Base-by-base conservation (phyloP, 331 rosid species). In the Quercus tomentella region DNA sequence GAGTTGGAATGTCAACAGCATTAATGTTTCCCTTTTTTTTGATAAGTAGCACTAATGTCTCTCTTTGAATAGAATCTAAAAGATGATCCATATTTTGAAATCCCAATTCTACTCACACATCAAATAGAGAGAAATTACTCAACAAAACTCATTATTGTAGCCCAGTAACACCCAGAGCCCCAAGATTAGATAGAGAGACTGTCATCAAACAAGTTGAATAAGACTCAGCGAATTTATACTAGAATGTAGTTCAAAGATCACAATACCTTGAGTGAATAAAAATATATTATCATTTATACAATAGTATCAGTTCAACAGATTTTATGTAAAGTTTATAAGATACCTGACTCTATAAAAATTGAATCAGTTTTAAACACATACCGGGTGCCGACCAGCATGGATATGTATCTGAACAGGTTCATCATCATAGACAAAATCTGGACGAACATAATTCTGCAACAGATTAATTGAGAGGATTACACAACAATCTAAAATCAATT, bases 331-430 rank as follows among this genome's bases (percentile, higher is more conserved):
- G 20, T 63, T 18, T 15, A 63, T 63, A 28, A 26, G 37, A 63
- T 63, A 63, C 16, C 18, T 26, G n/a, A 61, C 31, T 62, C 37
- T 2, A 26, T 26, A 14, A 60, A 61, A 80, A 76, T 43, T 76
- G 54, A 56, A 20, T 21, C 62, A 83, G 63, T 57, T 33, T 57
- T 69, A 67, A 70, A 77, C 79, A 62, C 84, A 76, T 89, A 95
- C 99, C 85, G 97, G 99, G 80, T 95, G 99, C 81, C 93, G 94
- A 73, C 97, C 99, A 83, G 87, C 90, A 74, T 74, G 74, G 73
- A 95, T 84, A 72, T 85, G 89, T 77, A 95, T 91, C 83, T 93
- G 99, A 77, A 83, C 88, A 73, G 97, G 94, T 83, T 95, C 98
- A 69, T 81, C 74, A 56, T 90, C 91, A 66, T 65, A 83, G 73